Evolutionary conservation across 2,329 filamentous ascomycete genomes (phyloP).

Genomic region (Camillea tinctor): DNA sequence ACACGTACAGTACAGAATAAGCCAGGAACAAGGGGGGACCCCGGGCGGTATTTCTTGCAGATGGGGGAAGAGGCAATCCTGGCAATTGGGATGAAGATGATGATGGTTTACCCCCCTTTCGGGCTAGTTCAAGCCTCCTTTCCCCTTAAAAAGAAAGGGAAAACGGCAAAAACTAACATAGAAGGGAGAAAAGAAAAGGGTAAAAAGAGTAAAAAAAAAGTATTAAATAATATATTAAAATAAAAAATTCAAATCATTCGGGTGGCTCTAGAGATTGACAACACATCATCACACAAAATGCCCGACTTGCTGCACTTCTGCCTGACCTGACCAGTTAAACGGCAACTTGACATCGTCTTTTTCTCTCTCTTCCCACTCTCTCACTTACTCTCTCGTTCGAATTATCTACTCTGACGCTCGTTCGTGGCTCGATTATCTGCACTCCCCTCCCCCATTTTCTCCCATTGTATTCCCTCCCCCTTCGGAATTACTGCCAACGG

Average conservation of each 20-base stretch:
- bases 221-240: slow-evolving; percentile 1
- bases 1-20: background rate
- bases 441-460: background rate
- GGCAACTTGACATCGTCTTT: slow-evolving; percentile 21
- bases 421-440: background rate
- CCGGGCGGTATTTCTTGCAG: slow-evolving; percentile 19
- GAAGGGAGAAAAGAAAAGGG: background rate
- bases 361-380: slow-evolving; percentile 19
- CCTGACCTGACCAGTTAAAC: slow-evolving; percentile 40
- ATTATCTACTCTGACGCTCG: background rate
- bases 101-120: background rate
- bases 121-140: background rate
- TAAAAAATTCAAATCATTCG: slow-evolving; percentile 6
- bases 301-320: slow-evolving; percentile 47
- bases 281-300: slow-evolving; percentile 48
- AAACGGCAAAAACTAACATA: slow-evolving; percentile 1
- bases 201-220: background rate
- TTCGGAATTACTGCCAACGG: slow-evolving; percentile 18
- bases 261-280: slow-evolving; percentile 42
- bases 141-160: background rate
- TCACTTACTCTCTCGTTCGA: slow-evolving; percentile 8
- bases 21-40: slow-evolving; percentile 11
- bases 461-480: background rate
- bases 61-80: slow-evolving; percentile 1
- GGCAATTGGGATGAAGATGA: slow-evolving; percentile 9